Evolutionary conservation across 352 stramenopile genomes (phyloP), one percentile per base, ranked within the genome.

Genomic region (Peronospora farinosa): DNA sequence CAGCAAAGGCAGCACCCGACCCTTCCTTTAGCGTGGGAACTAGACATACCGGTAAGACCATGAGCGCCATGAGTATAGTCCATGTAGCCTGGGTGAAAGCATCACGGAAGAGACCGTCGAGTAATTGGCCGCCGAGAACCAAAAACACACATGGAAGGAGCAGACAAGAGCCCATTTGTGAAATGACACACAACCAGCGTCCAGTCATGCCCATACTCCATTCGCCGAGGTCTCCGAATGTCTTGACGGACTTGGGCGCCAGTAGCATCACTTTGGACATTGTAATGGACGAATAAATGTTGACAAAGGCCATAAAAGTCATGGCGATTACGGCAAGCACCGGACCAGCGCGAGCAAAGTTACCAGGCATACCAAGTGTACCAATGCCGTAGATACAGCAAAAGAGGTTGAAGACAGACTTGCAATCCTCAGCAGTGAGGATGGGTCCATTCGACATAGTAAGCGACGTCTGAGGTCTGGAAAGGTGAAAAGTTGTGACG

Each of bases 1-100:
- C 74, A 28, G 74, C 71, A 16, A 81, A 75, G 19, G 73, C 65
- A 8, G 66, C 67, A 9, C 57, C 63, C 16, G 68, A 59, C 17
- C 71, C 63, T 48, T 85, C 74, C 41, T 84, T 82, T 51, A 63
- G 47, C 6, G 55, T 63, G 1, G 55, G 55, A 7, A 62, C 54
- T 9, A 62, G 41, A 36, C 47, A 74, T 23, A 85, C 55, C 7
- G 74, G 74, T 15, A 74, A 33, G 7, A 75, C 43, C 16, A 48
- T 72, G 13, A 78, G n/a, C 5, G 69, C 68, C 69, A 85, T 85
- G 31, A 82, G 42, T 12, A 82, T 65, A 42, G 78, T 83, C 75
- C 75, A 86, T 23, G 60, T 72, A 16, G 63, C 61, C 32, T 63
- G 46, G 27, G 44, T 65, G 43, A 84, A 77, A 15, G 69, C 52